Evolutionary conservation across 306 rosid species (phyloP), one percentile per base, ranked within the genome.

Genomic region (Hylodesmum podocarpum): DNA sequence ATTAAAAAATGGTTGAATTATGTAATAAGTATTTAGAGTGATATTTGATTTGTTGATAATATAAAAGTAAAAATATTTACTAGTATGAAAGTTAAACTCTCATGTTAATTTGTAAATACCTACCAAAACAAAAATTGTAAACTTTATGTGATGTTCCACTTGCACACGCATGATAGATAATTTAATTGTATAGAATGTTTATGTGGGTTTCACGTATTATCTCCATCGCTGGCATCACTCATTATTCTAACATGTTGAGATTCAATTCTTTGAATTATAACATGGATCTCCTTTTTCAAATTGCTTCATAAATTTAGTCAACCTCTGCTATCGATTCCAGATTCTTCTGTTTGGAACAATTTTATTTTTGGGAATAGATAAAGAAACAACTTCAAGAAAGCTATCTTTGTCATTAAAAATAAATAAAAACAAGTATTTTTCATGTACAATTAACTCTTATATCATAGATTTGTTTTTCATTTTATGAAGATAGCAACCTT

Each of bases 211-310:
- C 3, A 33, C 34, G 70, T 61, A 64, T 75, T 33, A 74, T 75
- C 50, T 47, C 50, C 43, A 47, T 37, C 13, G 46, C 74, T 63
- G 69, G 46, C 47, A 51, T 55, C 61, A 69, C 77, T 67, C 75
- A 70, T 58, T 44, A 59, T 58, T 58, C 71, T 59, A 58, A 70
- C 77, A 69, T 69, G 71, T 44, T 78, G 21, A 61, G 50, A 57
- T 18, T 55, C 68, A 40, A 66, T 19, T 25, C 22, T 4, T 16
- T 54, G 74, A 51, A 50, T 66, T 62, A 66, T 77, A 53, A 41
- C 75, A 77, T 67, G 39, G 43, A 37, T 67, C 44, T 67, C 37
- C 15, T 39, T 12, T 53, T 25, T 43, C 33, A 39, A 47, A n/a
- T 53, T 39, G 63, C 9, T 53, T 46, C 49, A 49, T 75, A 63